These are phyloP conservation scores for Coemansia furcata DNA, from an alignment of 192 early-diverging fungal genomes.

Conservation along the genomic window DNA sequence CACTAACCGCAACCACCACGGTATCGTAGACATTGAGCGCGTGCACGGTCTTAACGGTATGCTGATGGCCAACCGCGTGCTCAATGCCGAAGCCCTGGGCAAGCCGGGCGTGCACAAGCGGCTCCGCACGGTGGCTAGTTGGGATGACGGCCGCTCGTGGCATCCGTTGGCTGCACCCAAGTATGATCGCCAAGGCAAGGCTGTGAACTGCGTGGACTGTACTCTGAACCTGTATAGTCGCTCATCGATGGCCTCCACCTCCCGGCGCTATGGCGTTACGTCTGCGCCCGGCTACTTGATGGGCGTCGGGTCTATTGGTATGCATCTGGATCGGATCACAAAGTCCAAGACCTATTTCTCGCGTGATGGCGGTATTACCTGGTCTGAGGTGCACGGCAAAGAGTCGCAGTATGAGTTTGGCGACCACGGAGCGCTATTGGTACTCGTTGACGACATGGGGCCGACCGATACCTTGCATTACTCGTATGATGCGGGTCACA, in stretches of 20 bases:
- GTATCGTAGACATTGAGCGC: constrained; percentile 88
- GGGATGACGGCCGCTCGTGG: constrained; percentile 86
- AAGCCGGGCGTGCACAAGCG: constrained; percentile 58
- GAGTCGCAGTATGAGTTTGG: constrained; percentile 80
- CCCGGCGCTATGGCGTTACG: constrained; percentile 62
- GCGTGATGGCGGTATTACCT: constrained; percentile 82
- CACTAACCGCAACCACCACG: constrained; percentile 73
- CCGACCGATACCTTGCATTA: constrained; percentile 68
- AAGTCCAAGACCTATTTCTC: constrained; percentile 75
- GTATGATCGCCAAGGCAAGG: constrained; percentile 27
- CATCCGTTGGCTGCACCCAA: constrained; percentile 56
- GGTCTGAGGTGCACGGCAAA: constrained; percentile 69
- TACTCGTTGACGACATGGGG: constrained; percentile 69
- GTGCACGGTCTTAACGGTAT: constrained; percentile 84
- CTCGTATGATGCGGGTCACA: constrained; percentile 77
- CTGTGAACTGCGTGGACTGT: constrained; percentile 56
- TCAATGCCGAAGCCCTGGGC: constrained; percentile 65
- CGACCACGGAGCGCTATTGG: constrained; percentile 85
- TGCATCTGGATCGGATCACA: constrained; percentile 56
- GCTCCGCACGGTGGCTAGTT: constrained; percentile 76
- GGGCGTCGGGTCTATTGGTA: constrained; percentile 89
- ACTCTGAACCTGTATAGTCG: constrained; percentile 79
- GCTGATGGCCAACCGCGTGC: constrained; percentile 84
- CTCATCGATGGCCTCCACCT: constrained; percentile 54
- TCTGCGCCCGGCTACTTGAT: constrained; percentile 80